A percentile compares a stretch with the other conserved stretches of the same genome.
phyloP scores from a whole-genome alignment of 306 rosid genomes.

The Elaeagnus macrophylla region DNA sequence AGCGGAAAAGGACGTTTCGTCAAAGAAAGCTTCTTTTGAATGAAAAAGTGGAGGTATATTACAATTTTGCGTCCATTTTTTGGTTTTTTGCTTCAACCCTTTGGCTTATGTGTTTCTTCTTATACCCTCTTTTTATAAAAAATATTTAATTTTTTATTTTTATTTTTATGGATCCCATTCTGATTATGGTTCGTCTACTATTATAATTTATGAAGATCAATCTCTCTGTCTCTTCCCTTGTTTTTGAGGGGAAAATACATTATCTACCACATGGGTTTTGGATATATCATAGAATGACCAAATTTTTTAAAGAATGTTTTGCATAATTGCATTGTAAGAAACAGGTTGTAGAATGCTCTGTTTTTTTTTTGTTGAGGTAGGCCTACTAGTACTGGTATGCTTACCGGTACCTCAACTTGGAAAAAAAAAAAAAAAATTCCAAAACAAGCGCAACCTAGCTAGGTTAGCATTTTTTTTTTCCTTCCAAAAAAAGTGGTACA shows the following conservation, averaged over 20 bases:
- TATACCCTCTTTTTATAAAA: neutral
- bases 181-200: neutral
- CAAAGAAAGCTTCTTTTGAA: constrained; percentile 19
- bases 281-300: too few relatives aligned
- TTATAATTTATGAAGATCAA: neutral
- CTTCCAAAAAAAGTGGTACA: too few relatives aligned
- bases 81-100: neutral
- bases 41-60: constrained; percentile 35
- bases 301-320: too few relatives aligned
- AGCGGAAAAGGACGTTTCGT: neutral
- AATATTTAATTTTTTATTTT: neutral
- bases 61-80: neutral
- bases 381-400: too few relatives aligned
- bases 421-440: too few relatives aligned
- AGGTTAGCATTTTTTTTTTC: too few relatives aligned
- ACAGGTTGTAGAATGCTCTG: too few relatives aligned
- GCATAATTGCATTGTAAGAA: too few relatives aligned
- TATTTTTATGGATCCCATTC: neutral
- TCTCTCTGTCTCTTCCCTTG: neutral
- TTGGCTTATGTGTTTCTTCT: neutral
- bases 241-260: neutral
- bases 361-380: too few relatives aligned
- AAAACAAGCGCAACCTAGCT: too few relatives aligned
- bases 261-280: too few relatives aligned
- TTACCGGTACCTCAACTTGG: too few relatives aligned